A percentile compares a stretch with the other conserved stretches of the same genome.
Conservation (phyloP, 225 moss, liverwort and hornwort species). For the Rhytidiadelphus loreus region DNA sequence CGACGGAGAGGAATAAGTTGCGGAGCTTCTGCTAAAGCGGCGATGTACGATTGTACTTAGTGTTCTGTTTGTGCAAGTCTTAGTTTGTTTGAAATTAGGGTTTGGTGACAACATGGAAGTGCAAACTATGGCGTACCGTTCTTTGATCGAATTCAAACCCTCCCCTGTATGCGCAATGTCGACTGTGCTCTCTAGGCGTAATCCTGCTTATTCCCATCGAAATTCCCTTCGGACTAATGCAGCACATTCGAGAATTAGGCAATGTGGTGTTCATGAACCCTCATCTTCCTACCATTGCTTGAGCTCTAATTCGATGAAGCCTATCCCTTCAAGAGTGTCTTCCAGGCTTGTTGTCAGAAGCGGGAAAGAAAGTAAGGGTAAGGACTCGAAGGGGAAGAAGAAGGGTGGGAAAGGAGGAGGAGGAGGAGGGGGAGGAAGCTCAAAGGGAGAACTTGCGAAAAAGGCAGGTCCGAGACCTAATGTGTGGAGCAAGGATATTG, state of each 20-base stretch:
- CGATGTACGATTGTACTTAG: background rate
- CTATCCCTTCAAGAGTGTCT: background rate
- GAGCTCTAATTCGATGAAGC: background rate
- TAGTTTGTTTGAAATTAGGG: background rate
- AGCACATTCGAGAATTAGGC: background rate
- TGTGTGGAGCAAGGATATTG: conserved; percentile 53
- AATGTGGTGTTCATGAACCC: background rate
- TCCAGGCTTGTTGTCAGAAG: conserved; percentile 16
- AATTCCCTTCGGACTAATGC: background rate
- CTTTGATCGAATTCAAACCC: conserved; percentile 2
- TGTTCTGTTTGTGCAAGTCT: background rate
- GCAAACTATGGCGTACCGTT: conserved; percentile 3
- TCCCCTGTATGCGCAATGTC: background rate
- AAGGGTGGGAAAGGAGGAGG: conserved; percentile 17
- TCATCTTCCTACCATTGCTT: conserved; percentile 1
- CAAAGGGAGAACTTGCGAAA: conserved; percentile 13
- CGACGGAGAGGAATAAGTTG: background rate
- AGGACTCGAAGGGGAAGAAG: conserved; percentile 33
- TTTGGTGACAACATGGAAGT: conserved; percentile 7
- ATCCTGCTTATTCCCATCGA: background rate
- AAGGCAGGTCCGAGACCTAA: conserved; percentile 15
- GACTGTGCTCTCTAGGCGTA: background rate
- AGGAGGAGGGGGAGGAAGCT: background rate
- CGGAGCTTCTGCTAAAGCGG: background rate
- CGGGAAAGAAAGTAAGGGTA: conserved; percentile 39